Percentiles rank a stretch among this genome's conserved stretches.
phyloP scores from a whole-genome alignment of 2,329 filamentous ascomycete species.

The Decorospora gaudefroyi region DNA sequence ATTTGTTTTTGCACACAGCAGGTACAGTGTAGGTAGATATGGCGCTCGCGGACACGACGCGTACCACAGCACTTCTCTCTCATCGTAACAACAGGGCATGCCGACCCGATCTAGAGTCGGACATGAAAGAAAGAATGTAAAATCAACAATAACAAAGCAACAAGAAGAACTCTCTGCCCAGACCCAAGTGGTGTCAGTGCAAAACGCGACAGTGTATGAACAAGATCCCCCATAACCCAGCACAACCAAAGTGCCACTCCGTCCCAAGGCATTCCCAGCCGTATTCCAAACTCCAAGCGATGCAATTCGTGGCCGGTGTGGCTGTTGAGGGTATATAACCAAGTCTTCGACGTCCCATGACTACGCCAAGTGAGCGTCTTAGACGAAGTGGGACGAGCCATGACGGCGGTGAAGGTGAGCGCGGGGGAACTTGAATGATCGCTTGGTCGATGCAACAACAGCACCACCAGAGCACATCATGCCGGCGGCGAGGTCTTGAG shows the following conservation, averaged over 20 bases:
- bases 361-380: conserved; percentile 13
- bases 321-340: conserved; percentile 11
- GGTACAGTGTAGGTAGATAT: conserved; percentile 16
- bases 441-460: conserved; percentile 22
- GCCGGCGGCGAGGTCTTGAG: conserved; percentile 49
- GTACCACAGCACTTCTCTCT: conserved; percentile 17
- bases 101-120: conserved; percentile 11
- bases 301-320: conserved; percentile 22
- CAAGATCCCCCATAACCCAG: conserved; percentile 20
- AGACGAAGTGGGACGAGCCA: conserved; percentile 29
- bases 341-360: conserved; percentile 2
- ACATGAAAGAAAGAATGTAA: conserved; percentile 25
- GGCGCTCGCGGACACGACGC: conserved; percentile 15
- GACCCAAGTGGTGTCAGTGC: conserved; percentile 16
- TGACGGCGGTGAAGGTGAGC: conserved; percentile 39
- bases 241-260: conserved; percentile 13
- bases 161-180: conserved; percentile 12
- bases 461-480: conserved; percentile 49
- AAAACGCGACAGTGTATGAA: conserved; percentile 20
- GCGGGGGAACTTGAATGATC: conserved; percentile 29
- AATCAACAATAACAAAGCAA: conserved; percentile 13
- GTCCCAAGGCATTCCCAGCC: conserved; percentile 15
- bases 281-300: conserved; percentile 29
- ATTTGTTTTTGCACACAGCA: conserved; percentile 21
- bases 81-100: conserved; percentile 22